Conservation (phyloP, 352 stramenopile genomes). For the Globisporangium alternatum region DNA sequence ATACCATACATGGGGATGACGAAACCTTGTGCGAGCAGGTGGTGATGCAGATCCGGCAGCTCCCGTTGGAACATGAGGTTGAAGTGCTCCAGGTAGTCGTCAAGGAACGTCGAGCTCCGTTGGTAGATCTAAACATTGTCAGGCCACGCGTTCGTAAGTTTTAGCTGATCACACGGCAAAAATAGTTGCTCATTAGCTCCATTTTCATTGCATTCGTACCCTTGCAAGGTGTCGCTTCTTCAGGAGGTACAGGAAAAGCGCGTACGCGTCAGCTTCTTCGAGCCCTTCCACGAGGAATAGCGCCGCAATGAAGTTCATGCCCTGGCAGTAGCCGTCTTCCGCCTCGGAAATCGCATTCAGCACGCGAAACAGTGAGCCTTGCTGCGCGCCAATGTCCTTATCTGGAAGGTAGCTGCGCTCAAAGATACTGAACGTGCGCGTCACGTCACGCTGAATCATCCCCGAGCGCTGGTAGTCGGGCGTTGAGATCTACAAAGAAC, state of each 20-base stretch:
- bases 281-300: conserved; percentile 83
- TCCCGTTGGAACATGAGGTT: conserved; percentile 64
- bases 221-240: conserved; percentile 74
- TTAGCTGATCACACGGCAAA: background rate
- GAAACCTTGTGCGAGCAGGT: conserved; percentile 69
- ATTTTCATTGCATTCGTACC: conserved; percentile 14
- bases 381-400: conserved; percentile 42
- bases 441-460: conserved; percentile 76
- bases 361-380: conserved; percentile 71
- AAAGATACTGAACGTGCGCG: conserved; percentile 86
- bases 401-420: conserved; percentile 41
- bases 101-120: conserved; percentile 77
- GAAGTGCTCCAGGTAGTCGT: conserved; percentile 84
- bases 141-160: background rate
- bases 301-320: conserved; percentile 89
- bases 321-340: conserved; percentile 83
- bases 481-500: conserved; percentile 35
- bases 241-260: conserved; percentile 79
- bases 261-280: conserved; percentile 76
- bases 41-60: conserved; percentile 62
- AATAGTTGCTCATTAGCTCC: too few species aligned
- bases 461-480: conserved; percentile 67
- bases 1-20: conserved; percentile 81
- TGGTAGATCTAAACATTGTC: conserved; percentile 57
- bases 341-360: conserved; percentile 78